Evolutionary conservation across 2,329 filamentous ascomycete species (phyloP), one percentile per base, ranked within the genome.

Genomic region (Didymella keratinophila): DNA sequence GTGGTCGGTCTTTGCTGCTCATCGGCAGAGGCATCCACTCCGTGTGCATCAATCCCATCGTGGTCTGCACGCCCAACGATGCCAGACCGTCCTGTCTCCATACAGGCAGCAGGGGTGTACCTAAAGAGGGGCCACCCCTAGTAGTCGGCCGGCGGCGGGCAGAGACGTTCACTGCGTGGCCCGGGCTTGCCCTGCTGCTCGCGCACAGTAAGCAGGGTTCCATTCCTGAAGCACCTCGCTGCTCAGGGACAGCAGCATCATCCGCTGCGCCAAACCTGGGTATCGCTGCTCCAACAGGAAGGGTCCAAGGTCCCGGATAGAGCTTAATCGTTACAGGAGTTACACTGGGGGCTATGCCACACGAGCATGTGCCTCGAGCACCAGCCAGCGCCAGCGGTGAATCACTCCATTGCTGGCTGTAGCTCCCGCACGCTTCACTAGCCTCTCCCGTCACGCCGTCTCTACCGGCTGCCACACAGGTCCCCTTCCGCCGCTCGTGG

Each of bases 401-500:
- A 71, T 69, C 73, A 65, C 63, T 71, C 69, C 65, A 61, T 37
- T 48, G 56, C 45, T 58, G 59, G 53, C 56, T 71, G 65, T 74
- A 77, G 75, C 73, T 76, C 73, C 73, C 74, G 75, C 72, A 70
- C 68, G 67, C 68, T 71, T 71, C 63, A 73, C 75, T 76, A 77
- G 74, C 66, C 69, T 64, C 63, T 54, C 66, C 71, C 70, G 65
- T 72, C 69, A 68, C 62, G 70, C 66, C 64, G 67, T 71, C 63
- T 59, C 54, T 70, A 67, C 70, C 71, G 69, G 66, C 71, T 69
- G 68, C 71, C 68, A 70, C 66, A 66, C 65, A 65, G 63, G 61
- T 61, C 58, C 65, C 62, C 63, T 60, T 63, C 66, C 68, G 63
- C 68, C 64, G 64, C 64, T 72, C 68, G 67, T 72, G 67, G 71